Evolutionary conservation across 371 early-diverging fungal species (phyloP).

Genomic region (Saksenaea vasiformis): DNA sequence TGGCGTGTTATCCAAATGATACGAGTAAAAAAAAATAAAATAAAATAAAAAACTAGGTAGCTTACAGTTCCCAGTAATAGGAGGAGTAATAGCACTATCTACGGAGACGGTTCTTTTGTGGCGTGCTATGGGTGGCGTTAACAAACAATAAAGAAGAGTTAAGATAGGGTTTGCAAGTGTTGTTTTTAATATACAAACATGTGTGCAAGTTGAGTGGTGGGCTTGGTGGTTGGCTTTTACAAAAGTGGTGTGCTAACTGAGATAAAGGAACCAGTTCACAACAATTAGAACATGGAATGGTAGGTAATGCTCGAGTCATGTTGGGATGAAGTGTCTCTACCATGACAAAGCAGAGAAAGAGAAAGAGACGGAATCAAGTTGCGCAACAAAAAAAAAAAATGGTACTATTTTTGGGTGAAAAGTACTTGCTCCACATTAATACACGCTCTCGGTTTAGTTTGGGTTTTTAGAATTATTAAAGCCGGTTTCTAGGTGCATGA

Average conservation of each 20-base stretch:
- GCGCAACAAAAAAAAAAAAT: not conserved
- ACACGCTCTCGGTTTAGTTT: too few species aligned
- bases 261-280: conserved; percentile 7
- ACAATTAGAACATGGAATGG: conserved; percentile 13
- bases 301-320: not conserved
- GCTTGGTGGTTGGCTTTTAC: conserved; percentile 1
- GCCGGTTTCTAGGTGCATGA: too few species aligned
- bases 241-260: conserved; percentile 16
- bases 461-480: too few species aligned
- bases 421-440: not conserved
- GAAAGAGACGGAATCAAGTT: not conserved
- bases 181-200: conserved; percentile 4
- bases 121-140: conserved; percentile 6
- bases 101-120: conserved; percentile 5
- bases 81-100: conserved; percentile 8
- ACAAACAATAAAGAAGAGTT: not conserved
- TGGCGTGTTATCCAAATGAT: conserved; percentile 2
- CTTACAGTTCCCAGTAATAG: conserved; percentile 8
- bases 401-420: not conserved
- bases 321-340: not conserved
- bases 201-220: conserved; percentile 1
- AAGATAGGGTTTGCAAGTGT: not conserved
- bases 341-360: not conserved
- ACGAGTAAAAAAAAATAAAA: not conserved
- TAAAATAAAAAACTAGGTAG: not conserved